Evolutionary conservation across 495 filamentous ascomycete genomes (phyloP).

Genomic region (Xylaria intraflava): DNA sequence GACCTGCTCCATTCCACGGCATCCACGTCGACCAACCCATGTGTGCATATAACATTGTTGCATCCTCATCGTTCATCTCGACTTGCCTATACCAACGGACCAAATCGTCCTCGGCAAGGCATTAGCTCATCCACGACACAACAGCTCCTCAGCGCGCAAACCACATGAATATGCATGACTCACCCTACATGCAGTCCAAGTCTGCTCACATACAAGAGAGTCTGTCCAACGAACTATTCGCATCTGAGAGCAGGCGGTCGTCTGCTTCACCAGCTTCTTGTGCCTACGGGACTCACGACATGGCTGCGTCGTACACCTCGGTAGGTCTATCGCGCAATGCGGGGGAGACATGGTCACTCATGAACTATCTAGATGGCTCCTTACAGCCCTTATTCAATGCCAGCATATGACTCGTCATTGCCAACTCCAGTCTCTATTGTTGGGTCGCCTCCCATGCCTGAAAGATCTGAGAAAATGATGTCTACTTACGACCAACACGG

Average conservation of each 20-base stretch:
- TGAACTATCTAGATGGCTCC: conserved; percentile 29
- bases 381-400: conserved; percentile 36
- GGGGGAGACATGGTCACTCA: conserved; percentile 11
- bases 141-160: not conserved
- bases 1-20: conserved; percentile 1
- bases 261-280: conserved; percentile 16
- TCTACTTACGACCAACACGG: conserved; percentile 30
- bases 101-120: conserved; percentile 2
- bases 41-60: conserved; percentile 19
- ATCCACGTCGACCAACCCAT: conserved; percentile 6
- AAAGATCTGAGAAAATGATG: conserved; percentile 32
- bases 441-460: conserved; percentile 37
- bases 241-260: conserved; percentile 17
- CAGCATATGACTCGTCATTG: conserved; percentile 37
- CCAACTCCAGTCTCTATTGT: conserved; percentile 41
- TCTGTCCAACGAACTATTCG: conserved; percentile 18
- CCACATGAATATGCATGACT: conserved; percentile 21
- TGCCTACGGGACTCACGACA: conserved; percentile 20
- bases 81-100: conserved; percentile 8
- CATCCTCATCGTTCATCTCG: conserved; percentile 13
- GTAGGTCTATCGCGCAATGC: conserved; percentile 12
- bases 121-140: conserved; percentile 6
- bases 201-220: conserved; percentile 22
- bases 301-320: conserved; percentile 22
- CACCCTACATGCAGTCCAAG: conserved; percentile 14